These are phyloP conservation scores for Suhomyces choctaworum DNA, from an alignment of 1,139 yeast species.

Conservation along the genomic window DNA sequence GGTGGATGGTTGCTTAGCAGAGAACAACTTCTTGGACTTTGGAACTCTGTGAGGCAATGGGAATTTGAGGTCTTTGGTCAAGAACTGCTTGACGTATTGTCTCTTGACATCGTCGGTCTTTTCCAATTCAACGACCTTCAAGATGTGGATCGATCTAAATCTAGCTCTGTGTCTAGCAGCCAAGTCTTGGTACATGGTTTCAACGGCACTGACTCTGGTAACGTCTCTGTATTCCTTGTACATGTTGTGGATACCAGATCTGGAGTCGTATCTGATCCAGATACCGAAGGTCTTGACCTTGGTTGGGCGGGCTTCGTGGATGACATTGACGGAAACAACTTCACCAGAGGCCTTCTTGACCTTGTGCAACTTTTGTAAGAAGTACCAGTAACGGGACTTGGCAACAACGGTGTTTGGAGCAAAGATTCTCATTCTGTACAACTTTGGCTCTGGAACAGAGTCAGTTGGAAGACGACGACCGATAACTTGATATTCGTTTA, in stretches of 20 bases:
- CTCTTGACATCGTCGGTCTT: slow-evolving; percentile 98
- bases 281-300: slow-evolving; percentile 99
- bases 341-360: slow-evolving; percentile 99
- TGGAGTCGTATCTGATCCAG: slow-evolving; percentile 99
- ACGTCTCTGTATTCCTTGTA: slow-evolving; percentile 99
- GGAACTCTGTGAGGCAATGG: slow-evolving; percentile 99
- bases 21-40: slow-evolving; percentile 84
- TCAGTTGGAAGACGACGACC: slow-evolving; percentile 99
- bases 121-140: slow-evolving; percentile 98
- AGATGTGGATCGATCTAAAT: slow-evolving; percentile 98
- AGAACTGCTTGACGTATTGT: slow-evolving; percentile 97
- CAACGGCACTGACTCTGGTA: slow-evolving; percentile 98
- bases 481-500: slow-evolving; percentile 99
- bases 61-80: slow-evolving; percentile 95
- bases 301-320: slow-evolving; percentile 95
- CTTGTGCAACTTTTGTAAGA: slow-evolving; percentile 98
- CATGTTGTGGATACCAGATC: slow-evolving; percentile 99
- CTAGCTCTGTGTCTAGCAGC: slow-evolving; percentile 99
- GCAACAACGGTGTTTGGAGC: slow-evolving; percentile 99
- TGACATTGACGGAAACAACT: slow-evolving; percentile 88
- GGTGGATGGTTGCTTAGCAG: slow-evolving; percentile 94
- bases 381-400: slow-evolving; percentile 99
- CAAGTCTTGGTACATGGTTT: slow-evolving; percentile 98
- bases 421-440: slow-evolving; percentile 99
- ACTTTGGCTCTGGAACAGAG: slow-evolving; percentile 98